Percentiles rank a stretch among this genome's conserved stretches.
These are phyloP conservation scores for Pelargonium myrrhifolium DNA, from an alignment of 441 rosid genomes.

Conservation along the genomic window DNA sequence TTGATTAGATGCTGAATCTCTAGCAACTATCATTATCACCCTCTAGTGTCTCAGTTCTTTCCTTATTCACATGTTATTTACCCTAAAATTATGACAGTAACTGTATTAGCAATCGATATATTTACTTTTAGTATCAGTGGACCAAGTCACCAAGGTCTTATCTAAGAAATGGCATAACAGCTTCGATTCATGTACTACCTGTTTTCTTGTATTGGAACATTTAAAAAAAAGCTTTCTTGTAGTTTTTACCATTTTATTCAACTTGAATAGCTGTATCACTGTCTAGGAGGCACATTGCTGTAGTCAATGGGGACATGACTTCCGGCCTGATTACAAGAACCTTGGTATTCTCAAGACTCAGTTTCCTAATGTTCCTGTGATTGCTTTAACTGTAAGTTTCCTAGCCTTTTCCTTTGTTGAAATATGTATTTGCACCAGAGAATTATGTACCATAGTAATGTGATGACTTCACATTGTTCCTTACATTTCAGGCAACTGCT, in stretches of 20 bases:
- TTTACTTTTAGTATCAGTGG: too few species aligned
- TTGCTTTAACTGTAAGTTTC: slow-evolving; percentile 83
- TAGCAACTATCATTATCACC: neutral
- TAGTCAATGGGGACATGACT: slow-evolving; percentile 99
- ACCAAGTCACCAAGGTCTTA: neutral
- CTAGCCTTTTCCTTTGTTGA: neutral
- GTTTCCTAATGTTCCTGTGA: slow-evolving; percentile 76
- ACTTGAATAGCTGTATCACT: slow-evolving; percentile 24
- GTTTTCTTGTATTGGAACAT: neutral
- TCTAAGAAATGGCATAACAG: neutral
- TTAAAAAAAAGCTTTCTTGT: neutral
- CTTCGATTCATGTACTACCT: neutral
- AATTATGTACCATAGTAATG: slow-evolving; percentile 9
- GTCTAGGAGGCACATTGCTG: slow-evolving; percentile 99
- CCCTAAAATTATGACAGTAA: neutral
- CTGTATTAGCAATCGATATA: neutral
- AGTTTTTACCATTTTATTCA: neutral
- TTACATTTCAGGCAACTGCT: slow-evolving; percentile 79
- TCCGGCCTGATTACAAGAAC: slow-evolving; percentile 98
- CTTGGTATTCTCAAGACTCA: slow-evolving; percentile 90
- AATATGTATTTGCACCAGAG: neutral
- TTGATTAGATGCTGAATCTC: neutral
- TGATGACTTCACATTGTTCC: slow-evolving; percentile 13
- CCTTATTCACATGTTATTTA: neutral
- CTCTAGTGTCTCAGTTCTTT: neutral